Conservation (phyloP, 2,329 filamentous ascomycete genomes). For the Coniochaeta pulveracea region DNA sequence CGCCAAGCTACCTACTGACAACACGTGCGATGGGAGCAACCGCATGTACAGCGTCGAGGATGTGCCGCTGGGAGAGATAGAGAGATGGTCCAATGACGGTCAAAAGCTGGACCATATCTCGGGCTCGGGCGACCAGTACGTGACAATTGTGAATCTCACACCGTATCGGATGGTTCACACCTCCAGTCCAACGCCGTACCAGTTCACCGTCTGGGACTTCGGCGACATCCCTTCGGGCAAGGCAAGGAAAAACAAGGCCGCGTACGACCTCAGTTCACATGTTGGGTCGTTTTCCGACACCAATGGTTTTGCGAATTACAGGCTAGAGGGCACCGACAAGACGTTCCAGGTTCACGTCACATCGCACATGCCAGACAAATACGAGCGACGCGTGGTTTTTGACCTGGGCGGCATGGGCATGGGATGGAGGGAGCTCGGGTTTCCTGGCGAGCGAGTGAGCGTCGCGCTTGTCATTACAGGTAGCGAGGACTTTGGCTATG, state of each 20-base stretch:
- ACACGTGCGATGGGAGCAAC: not conserved
- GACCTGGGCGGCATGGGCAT: slow-evolving; percentile 18
- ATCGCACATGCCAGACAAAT: slow-evolving; percentile 16
- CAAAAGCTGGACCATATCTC: not conserved
- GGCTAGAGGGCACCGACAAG: slow-evolving; percentile 17
- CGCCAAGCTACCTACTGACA: too few species aligned
- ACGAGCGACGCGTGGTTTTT: slow-evolving; percentile 16
- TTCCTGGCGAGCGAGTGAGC: slow-evolving; percentile 17
- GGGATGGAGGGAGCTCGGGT: slow-evolving; percentile 21
- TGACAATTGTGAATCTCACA: slow-evolving; percentile 23
- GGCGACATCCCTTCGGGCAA: slow-evolving; percentile 20
- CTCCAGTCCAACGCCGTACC: slow-evolving; percentile 16
- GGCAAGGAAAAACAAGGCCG: slow-evolving; percentile 17
- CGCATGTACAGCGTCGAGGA: not conserved
- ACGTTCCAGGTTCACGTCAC: slow-evolving; percentile 18
- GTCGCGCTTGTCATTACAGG: slow-evolving; percentile 24
- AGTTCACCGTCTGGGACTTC: slow-evolving; percentile 20
- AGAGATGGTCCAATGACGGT: not conserved
- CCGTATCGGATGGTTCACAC: slow-evolving; percentile 17
- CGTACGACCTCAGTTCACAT: slow-evolving; percentile 13
- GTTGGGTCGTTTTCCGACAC: slow-evolving; percentile 7
- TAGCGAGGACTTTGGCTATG: slow-evolving; percentile 19
- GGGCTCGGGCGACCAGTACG: slow-evolving; percentile 13
- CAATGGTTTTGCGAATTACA: slow-evolving; percentile 21
- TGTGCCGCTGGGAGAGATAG: slow-evolving; percentile 1